These are phyloP conservation scores for Tylopilus rubrobrunneus DNA, from an alignment of 768 basidiomycete species.

Conservation along the genomic window DNA sequence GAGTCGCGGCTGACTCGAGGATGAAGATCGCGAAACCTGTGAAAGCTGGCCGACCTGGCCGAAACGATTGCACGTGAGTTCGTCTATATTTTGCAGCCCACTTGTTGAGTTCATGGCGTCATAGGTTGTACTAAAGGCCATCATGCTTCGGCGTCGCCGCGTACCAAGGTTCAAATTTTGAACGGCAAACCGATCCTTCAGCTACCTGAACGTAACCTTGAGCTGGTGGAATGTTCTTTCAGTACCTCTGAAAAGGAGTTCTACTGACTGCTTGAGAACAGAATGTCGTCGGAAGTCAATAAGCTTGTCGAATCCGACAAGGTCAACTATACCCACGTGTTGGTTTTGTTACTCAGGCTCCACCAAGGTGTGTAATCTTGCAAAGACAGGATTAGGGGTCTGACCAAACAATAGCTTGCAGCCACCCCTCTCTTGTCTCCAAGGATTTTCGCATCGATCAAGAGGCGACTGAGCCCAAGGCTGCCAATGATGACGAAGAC, in stretches of 20 bases:
- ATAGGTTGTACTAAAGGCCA: constrained; percentile 72
- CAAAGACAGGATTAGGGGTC: background rate
- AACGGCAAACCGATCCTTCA: constrained; percentile 82
- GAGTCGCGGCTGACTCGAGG: too few species aligned
- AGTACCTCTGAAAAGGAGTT: constrained; percentile 74
- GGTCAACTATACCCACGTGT: constrained; percentile 64
- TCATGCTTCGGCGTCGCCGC: constrained; percentile 93
- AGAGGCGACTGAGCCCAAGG: constrained; percentile 71
- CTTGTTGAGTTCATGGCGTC: background rate
- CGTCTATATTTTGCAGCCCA: background rate
- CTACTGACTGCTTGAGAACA: constrained; percentile 66
- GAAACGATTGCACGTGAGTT: constrained; percentile 73
- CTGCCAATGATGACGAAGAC: constrained; percentile 47
- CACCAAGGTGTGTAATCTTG: constrained; percentile 66
- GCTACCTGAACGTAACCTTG: constrained; percentile 70
- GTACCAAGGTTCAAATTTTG: constrained; percentile 66
- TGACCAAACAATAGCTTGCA: constrained; percentile 58
- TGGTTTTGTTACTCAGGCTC: constrained; percentile 72
- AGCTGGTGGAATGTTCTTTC: constrained; percentile 75
- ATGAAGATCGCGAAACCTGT: constrained; percentile 81
- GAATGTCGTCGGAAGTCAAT: constrained; percentile 64
- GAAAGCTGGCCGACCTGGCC: constrained; percentile 55
- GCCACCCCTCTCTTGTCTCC: constrained; percentile 80
- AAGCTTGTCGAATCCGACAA: constrained; percentile 55
- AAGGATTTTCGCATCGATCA: constrained; percentile 70